Conservation (phyloP, 331 rosid species). For the Acacia concinna region DNA sequence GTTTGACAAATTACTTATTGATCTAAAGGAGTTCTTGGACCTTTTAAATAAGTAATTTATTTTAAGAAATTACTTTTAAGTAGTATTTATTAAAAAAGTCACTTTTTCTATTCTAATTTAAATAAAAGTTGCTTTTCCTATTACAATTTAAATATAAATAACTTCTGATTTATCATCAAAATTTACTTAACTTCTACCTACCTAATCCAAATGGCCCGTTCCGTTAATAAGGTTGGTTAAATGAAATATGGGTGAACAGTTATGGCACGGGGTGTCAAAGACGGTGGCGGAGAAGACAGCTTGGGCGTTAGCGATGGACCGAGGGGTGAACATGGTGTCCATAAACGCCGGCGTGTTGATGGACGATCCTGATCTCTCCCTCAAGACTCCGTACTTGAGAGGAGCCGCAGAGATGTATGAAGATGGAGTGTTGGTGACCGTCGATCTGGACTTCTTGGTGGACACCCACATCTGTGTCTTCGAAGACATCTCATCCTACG, state of each 20-base stretch:
- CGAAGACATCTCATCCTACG: constrained; percentile 75
- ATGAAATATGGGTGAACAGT: constrained; percentile 36
- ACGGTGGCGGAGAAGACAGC: constrained; percentile 81
- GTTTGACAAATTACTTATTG: too few relatives aligned
- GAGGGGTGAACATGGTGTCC: constrained; percentile 82
- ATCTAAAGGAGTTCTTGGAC: too few relatives aligned
- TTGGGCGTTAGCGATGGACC: constrained; percentile 91
- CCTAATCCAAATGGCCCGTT: too few relatives aligned
- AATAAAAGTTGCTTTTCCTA: too few relatives aligned
- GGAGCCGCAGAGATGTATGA: constrained; percentile 99
- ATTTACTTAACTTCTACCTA: too few relatives aligned
- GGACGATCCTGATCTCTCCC: constrained; percentile 47
- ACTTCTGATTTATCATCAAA: too few relatives aligned
- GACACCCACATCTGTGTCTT: constrained; percentile 69
- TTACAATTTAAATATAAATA: too few relatives aligned
- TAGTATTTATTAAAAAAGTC: too few relatives aligned
- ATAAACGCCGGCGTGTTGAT: constrained; percentile 55
- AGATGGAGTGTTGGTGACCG: constrained; percentile 79
- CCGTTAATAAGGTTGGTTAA: background rate
- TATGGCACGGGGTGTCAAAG: constrained; percentile 88
- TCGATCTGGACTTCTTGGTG: constrained; percentile 57
- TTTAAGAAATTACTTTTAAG: too few relatives aligned
- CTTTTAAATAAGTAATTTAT: too few relatives aligned
- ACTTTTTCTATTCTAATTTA: too few relatives aligned
- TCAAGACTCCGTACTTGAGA: constrained; percentile 62